Evolutionary conservation across 208 protist species (phyloP).

Genomic region (Vickermania spadyakhi): DNA sequence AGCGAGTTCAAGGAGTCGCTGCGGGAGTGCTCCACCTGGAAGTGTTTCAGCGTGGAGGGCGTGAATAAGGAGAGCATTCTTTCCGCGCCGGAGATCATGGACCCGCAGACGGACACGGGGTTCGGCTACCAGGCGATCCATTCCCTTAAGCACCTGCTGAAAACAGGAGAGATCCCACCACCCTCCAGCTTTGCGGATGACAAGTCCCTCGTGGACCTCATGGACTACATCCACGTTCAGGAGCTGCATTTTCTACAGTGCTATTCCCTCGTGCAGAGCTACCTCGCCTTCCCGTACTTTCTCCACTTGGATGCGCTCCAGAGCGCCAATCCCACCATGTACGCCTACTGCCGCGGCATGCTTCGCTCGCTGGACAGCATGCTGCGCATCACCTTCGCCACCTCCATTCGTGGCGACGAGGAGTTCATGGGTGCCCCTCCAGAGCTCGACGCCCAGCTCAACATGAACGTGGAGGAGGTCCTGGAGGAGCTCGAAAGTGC

Average conservation of each 20-base stretch:
- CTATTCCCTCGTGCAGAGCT: conserved; percentile 53
- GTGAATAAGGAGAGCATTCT: conserved; percentile 73
- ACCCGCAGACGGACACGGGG: conserved; percentile 77
- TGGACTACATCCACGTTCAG: conserved; percentile 64
- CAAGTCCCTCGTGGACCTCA: conserved; percentile 43
- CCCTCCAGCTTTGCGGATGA: conserved; percentile 27
- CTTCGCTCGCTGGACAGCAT: conserved; percentile 43
- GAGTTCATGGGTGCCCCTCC: conserved; percentile 62
- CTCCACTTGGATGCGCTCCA: conserved; percentile 50
- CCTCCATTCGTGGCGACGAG: conserved; percentile 71
- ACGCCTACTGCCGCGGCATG: conserved; percentile 71
- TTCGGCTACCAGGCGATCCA: conserved; percentile 37
- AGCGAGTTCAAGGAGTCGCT: conserved; percentile 18
- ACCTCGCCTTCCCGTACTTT: conserved; percentile 72
- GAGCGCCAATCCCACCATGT: conserved; percentile 37
- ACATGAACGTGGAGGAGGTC: conserved; percentile 45
- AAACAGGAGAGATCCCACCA: conserved; percentile 33
- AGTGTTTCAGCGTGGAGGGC: conserved; percentile 40
- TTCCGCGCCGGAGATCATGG: conserved; percentile 77
- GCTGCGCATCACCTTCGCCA: conserved; percentile 52
- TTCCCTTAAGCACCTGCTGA: conserved; percentile 41
- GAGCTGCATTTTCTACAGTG: conserved; percentile 64
- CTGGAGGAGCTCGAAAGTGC: conserved; percentile 48
- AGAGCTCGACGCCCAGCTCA: conserved; percentile 39
- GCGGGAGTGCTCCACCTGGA: conserved; percentile 23